Evolutionary conservation across 1,139 yeast species (phyloP).

Genomic region (Scheffersomyces insectosa): DNA sequence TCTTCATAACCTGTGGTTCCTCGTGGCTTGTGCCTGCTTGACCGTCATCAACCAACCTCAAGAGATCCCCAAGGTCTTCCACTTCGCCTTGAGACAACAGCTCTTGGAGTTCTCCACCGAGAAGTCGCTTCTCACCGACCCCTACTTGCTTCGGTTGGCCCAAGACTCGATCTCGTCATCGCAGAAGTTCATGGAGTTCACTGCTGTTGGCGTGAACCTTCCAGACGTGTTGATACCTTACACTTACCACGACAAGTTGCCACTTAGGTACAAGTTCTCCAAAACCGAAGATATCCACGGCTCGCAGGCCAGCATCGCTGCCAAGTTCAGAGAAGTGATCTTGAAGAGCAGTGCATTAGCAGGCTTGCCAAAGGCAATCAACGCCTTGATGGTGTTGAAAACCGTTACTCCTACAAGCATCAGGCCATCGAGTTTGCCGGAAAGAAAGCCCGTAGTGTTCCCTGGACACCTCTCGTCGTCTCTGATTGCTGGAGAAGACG

Average conservation of each 20-base stretch:
- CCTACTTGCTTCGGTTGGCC: conserved; percentile 33
- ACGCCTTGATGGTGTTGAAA: conserved; percentile 67
- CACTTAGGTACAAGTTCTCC: conserved; percentile 37
- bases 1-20: conserved; percentile 63
- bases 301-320: conserved; percentile 45
- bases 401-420: conserved; percentile 61
- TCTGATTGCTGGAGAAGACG: conserved; percentile 43
- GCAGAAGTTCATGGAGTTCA: conserved; percentile 38
- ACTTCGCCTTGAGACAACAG: conserved; percentile 65
- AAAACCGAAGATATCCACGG: conserved; percentile 37
- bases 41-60: conserved; percentile 81
- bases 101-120: conserved; percentile 34
- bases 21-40: conserved; percentile 77
- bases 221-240: conserved; percentile 48
- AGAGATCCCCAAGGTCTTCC: conserved; percentile 74
- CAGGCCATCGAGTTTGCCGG: conserved; percentile 30
- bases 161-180: conserved; percentile 43
- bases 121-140: conserved; percentile 30
- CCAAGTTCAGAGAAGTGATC: conserved; percentile 71
- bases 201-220: conserved; percentile 45
- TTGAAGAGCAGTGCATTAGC: conserved; percentile 75
- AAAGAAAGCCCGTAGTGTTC: conserved; percentile 30
- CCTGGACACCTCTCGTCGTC: conserved; percentile 42
- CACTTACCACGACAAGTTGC: conserved; percentile 39
- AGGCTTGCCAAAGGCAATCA: conserved; percentile 85